A percentile compares a stretch with the other conserved stretches of the same genome.
Evolutionary conservation across 345 rosid species (phyloP).

Genomic region (Viola odorata): DNA sequence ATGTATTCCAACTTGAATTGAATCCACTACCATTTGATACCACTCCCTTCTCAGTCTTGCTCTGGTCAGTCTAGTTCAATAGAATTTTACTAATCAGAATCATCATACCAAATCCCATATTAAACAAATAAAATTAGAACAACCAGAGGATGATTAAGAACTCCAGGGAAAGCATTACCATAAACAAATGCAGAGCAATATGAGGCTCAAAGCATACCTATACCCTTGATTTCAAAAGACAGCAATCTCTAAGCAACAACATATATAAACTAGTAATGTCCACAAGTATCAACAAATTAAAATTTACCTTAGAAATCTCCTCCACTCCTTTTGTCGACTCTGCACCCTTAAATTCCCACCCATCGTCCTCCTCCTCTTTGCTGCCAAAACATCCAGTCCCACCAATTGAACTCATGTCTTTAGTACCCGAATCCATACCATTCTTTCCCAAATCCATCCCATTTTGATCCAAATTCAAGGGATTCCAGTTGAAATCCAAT

Average conservation of each 20-base stretch:
- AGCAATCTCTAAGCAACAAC: no score
- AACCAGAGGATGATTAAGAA: no score
- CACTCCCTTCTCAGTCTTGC: conserved; percentile 22
- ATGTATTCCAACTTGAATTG: conserved; percentile 31
- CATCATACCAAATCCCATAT: conserved; percentile 7
- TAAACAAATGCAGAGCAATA: no score
- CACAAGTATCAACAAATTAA: not conserved
- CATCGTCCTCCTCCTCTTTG: conserved; percentile 17
- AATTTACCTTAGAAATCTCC: conserved; percentile 27
- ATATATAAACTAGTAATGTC: no score
- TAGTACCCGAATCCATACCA: conserved; percentile 4
- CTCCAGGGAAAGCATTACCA: no score
- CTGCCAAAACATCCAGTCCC: not conserved
- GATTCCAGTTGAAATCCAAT: not conserved
- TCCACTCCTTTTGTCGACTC: conserved; percentile 5
- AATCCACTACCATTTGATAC: conserved; percentile 13
- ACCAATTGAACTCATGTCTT: not conserved
- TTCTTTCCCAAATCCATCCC: conserved; percentile 17
- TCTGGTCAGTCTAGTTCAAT: conserved; percentile 19
- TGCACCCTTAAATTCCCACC: conserved; percentile 40
- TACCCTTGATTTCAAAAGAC: no score
- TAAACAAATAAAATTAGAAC: no score
- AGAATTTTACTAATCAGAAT: conserved; percentile 4
- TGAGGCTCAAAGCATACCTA: no score
- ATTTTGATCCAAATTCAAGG: conserved; percentile 15